phyloP scores from a whole-genome alignment of 1,284 basidiomycete species.

The Apiotrichum akiyoshidainum region DNA sequence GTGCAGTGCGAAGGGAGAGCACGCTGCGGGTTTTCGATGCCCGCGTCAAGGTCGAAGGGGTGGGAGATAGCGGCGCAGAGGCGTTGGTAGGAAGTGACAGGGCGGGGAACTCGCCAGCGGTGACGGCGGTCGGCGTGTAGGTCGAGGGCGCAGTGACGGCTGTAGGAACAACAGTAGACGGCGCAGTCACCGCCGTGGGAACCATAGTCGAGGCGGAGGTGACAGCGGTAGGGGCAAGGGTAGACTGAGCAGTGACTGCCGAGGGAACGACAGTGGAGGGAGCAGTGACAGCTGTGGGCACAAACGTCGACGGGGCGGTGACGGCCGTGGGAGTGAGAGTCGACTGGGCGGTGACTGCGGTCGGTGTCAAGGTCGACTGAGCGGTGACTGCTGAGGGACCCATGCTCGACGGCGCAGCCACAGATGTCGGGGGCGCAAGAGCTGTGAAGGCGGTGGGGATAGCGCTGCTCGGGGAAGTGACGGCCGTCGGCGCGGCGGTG shows the following conservation, averaged over 20 bases:
- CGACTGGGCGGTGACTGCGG: no score
- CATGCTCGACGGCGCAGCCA: neutral
- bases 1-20: neutral
- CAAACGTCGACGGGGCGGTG: neutral
- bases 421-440: neutral
- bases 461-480: no score
- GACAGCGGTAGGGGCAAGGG: neutral
- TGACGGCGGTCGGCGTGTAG: neutral
- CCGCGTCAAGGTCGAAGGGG: neutral
- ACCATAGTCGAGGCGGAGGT: neutral
- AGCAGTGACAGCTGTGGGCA: neutral
- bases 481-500: neutral
- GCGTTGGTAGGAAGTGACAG: constrained; percentile 5
- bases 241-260: neutral
- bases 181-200: neutral
- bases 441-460: neutral
- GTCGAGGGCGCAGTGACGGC: neutral
- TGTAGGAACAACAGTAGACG: neutral
- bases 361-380: neutral
- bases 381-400: neutral
- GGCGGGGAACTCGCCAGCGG: neutral
- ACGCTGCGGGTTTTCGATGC: neutral
- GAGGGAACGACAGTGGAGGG: neutral
- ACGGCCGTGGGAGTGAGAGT: neutral
- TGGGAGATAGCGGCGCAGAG: neutral